These are phyloP conservation scores for Starmerella gropengiesseri DNA, from an alignment of 805 yeast species.

Conservation along the genomic window DNA sequence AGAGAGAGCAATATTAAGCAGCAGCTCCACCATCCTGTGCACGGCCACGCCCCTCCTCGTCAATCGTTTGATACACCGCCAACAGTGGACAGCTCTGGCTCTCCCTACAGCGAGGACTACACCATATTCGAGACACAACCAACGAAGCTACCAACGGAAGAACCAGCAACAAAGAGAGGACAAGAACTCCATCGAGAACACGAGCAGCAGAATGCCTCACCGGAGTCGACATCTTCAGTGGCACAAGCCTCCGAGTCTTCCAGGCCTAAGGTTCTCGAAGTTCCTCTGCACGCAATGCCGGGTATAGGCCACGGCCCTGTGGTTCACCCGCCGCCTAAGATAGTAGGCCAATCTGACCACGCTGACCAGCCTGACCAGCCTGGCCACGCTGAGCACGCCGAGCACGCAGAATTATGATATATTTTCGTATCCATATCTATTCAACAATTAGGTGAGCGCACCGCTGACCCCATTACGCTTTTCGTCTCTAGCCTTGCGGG, in stretches of 20 bases:
- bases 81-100: no score
- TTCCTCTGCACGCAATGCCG: slow-evolving; percentile 1
- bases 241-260: not conserved
- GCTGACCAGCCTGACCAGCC: slow-evolving; percentile 1
- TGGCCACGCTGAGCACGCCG: slow-evolving; percentile 9
- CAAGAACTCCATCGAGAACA: no score
- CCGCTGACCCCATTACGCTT: slow-evolving; percentile 1
- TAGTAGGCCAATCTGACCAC: not conserved
- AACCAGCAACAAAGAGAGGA: no score
- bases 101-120: no score
- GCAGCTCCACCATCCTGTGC: no score
- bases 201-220: not conserved
- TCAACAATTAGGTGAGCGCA: not conserved
- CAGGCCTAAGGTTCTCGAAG: not conserved
- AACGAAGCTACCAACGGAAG: no score
- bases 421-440: not conserved
- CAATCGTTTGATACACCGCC: no score
- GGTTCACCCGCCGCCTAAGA: not conserved
- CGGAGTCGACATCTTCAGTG: not conserved
- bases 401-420: not conserved
- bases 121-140: no score
- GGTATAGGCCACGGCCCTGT: slow-evolving; percentile 14
- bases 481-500: slow-evolving; percentile 5
- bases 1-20: no score
- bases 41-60: no score